Evolutionary conservation across 2,329 filamentous ascomycete species (phyloP).

Genomic region (Exophiala alcalophila): DNA sequence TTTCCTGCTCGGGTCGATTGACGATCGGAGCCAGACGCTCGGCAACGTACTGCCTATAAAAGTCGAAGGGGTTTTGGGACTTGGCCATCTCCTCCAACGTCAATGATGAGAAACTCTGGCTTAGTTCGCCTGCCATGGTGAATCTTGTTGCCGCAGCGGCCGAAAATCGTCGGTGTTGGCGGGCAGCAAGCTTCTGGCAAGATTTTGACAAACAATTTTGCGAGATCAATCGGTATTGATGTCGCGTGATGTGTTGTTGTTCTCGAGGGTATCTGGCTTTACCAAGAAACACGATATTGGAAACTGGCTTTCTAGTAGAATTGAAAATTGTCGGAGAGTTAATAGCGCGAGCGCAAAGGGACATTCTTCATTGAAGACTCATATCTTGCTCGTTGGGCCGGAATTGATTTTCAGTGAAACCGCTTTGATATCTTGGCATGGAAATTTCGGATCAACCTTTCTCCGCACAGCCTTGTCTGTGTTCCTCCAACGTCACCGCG

Average conservation of each 20-base stretch:
- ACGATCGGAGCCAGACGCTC: conserved; percentile 40
- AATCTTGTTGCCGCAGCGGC: background rate
- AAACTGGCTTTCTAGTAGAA: too few species aligned
- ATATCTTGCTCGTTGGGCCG: conserved; percentile 1
- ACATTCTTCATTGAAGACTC: conserved; percentile 17
- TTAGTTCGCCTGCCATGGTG: conserved; percentile 18
- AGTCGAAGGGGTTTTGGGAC: conserved; percentile 46
- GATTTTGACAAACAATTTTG: background rate
- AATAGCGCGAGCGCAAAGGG: conserved; percentile 6
- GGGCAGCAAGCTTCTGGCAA: background rate
- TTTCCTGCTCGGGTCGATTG: conserved; percentile 40
- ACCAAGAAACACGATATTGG: too few species aligned
- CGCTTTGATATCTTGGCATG: conserved; percentile 25
- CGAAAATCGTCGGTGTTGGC: conserved; percentile 6
- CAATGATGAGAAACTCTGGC: conserved; percentile 29
- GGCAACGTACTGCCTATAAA: conserved; percentile 47
- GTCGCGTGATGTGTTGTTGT: too few species aligned
- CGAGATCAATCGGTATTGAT: background rate
- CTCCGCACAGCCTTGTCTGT: conserved; percentile 2
- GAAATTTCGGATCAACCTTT: conserved; percentile 12
- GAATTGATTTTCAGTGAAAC: conserved; percentile 3
- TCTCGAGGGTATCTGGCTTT: too few species aligned
- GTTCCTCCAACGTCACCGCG: background rate
- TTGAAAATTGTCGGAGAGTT: too few species aligned
- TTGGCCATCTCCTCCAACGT: conserved; percentile 35